phyloP scores from a whole-genome alignment of 768 basidiomycete genomes.

The Suillus clintonianus region DNA sequence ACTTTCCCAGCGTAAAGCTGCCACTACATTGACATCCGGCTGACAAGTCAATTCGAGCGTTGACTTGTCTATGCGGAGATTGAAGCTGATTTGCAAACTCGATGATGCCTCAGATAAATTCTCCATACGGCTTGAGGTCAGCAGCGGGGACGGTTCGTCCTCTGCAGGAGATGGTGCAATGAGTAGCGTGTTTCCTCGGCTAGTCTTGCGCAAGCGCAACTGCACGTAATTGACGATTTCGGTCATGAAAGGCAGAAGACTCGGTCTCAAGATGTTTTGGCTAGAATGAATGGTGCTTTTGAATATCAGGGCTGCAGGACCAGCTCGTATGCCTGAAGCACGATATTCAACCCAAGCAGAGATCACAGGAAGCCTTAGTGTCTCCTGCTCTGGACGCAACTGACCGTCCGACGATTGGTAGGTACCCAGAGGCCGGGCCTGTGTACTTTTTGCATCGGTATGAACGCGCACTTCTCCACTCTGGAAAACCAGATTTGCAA shows the following conservation, averaged over 20 bases:
- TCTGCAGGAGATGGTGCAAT: constrained; percentile 10
- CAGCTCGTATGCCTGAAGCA: constrained; percentile 47
- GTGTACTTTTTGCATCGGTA: constrained; percentile 47
- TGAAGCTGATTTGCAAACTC: constrained; percentile 76
- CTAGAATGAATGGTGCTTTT: constrained; percentile 90
- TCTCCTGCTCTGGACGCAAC: constrained; percentile 44
- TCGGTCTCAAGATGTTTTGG: constrained; percentile 80
- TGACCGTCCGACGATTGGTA: constrained; percentile 23
- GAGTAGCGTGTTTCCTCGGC: constrained; percentile 23
- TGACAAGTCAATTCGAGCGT: constrained; percentile 84
- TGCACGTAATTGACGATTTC: constrained; percentile 75
- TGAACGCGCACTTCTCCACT: constrained; percentile 85
- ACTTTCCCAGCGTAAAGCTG: constrained; percentile 89
- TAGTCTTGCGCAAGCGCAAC: constrained; percentile 60
- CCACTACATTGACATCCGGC: constrained; percentile 91
- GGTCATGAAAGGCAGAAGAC: constrained; percentile 81
- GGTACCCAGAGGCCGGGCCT: constrained; percentile 43
- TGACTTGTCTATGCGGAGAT: constrained; percentile 90
- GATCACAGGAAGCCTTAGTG: constrained; percentile 73
- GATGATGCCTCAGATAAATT: constrained; percentile 32
- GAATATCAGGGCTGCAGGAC: constrained; percentile 71
- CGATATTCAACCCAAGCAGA: constrained; percentile 86
- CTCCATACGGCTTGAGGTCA: constrained; percentile 19
- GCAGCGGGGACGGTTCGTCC: constrained; percentile 8
- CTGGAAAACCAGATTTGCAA: constrained; percentile 71